Evolutionary conservation across 768 basidiomycete species (phyloP), one percentile per base, ranked within the genome.

Genomic region (Imleria badia): DNA sequence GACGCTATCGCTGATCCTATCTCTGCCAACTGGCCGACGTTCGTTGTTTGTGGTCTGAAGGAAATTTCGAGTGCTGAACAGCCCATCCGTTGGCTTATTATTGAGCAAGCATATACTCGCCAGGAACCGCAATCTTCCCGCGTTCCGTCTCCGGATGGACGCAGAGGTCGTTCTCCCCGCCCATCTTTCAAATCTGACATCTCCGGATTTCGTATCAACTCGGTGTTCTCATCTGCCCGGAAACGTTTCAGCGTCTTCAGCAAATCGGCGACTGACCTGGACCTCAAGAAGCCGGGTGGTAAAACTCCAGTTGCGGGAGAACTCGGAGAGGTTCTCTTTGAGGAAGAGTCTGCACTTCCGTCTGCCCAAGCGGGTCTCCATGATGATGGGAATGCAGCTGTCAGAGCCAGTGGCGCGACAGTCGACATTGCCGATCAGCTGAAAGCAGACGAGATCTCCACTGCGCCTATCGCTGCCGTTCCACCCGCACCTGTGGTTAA

Each of bases 1-100:
- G 89, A 92, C 62, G 80, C 87, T 2, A 65, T 91, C 31, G 72
- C 85, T 15, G 89, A 92, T 62, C 82, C 87, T 17, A 78, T 89
- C 53, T 74, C 86, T 0, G 67, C 76, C 1, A 68, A 73, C 40
- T 90, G 85, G 88, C 89, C 88, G 13, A 72, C 77, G 6, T 89
- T 91, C 59, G 79, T 87, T 38, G 66, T 91, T 14, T 87, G 86
- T 67, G 85, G 85, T 66, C 78, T 92, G 48, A 86, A 83, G 65
- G 58, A 75, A 11, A 29, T 61, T 6, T 40, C 58, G 2, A 52
- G 45, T 23, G 43, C 47, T 11, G 61, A 72, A 48, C 48, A 45
- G 60, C 66, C 73, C 1, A 52, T 88, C 22, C 73, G 78, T 42
- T 91, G 86, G 84, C 76, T 91, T 35, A 73, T 91, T 15, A 72